Conservation (phyloP, 805 yeast species). For the Cyberlindnera euphorbiae region DNA sequence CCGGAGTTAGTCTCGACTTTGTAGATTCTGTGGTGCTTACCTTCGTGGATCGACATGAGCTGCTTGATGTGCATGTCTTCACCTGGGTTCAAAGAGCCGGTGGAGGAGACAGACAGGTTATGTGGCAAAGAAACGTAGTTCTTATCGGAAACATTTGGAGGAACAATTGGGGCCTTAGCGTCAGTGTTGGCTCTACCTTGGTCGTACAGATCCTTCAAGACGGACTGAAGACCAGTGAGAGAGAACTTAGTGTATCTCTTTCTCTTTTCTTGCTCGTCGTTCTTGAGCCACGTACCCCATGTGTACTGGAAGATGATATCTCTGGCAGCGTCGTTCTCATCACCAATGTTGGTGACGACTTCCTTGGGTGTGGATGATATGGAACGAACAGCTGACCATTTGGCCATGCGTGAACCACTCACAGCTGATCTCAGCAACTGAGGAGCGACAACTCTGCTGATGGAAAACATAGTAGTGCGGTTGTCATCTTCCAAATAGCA, state of each 20-base stretch:
- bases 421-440: slow-evolving; percentile 11
- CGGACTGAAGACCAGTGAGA: slow-evolving; percentile 63
- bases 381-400: slow-evolving; percentile 19
- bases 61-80: slow-evolving; percentile 55
- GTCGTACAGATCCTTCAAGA: slow-evolving; percentile 41
- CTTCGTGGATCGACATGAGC: slow-evolving; percentile 84
- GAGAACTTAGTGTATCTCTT: slow-evolving; percentile 79
- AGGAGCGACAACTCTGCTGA: slow-evolving; percentile 12
- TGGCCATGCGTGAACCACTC: slow-evolving; percentile 2
- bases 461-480: slow-evolving; percentile 13
- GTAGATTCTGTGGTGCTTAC: slow-evolving; percentile 88
- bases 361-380: slow-evolving; percentile 30
- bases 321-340: slow-evolving; percentile 63
- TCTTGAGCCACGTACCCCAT: slow-evolving; percentile 93
- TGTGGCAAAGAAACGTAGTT: slow-evolving; percentile 42
- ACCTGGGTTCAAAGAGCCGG: slow-evolving; percentile 41
- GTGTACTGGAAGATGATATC: slow-evolving; percentile 76
- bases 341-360: slow-evolving; percentile 48
- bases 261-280: slow-evolving; percentile 70
- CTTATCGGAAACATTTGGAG: slow-evolving; percentile 35
- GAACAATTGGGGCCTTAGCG: slow-evolving; percentile 20
- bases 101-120: slow-evolving; percentile 37
- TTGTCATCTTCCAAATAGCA: background rate
- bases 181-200: slow-evolving; percentile 32
- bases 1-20: slow-evolving; percentile 59